Base-by-base conservation (phyloP, 1,284 basidiomycete genomes). In the Puccinia coronata region DNA sequence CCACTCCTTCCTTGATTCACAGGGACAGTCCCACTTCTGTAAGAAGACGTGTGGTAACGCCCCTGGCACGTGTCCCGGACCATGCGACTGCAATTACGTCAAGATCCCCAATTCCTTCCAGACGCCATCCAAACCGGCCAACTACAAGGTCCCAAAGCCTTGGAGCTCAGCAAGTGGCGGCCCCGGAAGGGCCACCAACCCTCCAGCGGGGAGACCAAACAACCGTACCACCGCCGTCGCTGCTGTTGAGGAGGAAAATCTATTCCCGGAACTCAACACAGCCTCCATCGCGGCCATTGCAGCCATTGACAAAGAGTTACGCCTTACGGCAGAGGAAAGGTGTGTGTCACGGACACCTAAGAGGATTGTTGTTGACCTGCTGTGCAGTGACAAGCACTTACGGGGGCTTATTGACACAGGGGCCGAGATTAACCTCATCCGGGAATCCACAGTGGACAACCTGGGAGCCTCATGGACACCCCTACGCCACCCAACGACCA, bases 391-490 rank as follows among this genome's bases (percentile, higher is more conserved):
- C 11, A 67, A 36, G 20, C 16, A 43, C 36, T 43, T 67, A 43
- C 39, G 65, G 20, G 65, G 65, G 3, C n/a, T 67, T n/a, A n/a
- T n/a, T n/a, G n/a, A n/a, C n/a, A n/a, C n/a, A n/a, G n/a, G n/a
- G n/a, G n/a, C n/a, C n/a, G n/a, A 70, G 20, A 70, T 49, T 18
- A 49, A 70, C 43, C 25, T 70, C 9, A 70, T 70, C 18, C 9
- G 25, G 14, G 67, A 43, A n/a, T n/a, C n/a, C n/a, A n/a, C n/a
- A n/a, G n/a, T n/a, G n/a, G n/a, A n/a, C n/a, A n/a, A n/a, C n/a
- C n/a, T n/a, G n/a, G n/a, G n/a, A n/a, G n/a, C n/a, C n/a, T n/a
- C n/a, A n/a, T n/a, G n/a, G n/a, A n/a, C n/a, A n/a, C n/a, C n/a
- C n/a, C n/a, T n/a, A n/a, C n/a, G n/a, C n/a, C n/a, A n/a, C n/a